Percentiles rank a stretch among this genome's conserved stretches.
These are phyloP conservation scores for Beauveria rudraprayagi DNA, from an alignment of 2,329 filamentous ascomycete genomes.

Conservation along the genomic window DNA sequence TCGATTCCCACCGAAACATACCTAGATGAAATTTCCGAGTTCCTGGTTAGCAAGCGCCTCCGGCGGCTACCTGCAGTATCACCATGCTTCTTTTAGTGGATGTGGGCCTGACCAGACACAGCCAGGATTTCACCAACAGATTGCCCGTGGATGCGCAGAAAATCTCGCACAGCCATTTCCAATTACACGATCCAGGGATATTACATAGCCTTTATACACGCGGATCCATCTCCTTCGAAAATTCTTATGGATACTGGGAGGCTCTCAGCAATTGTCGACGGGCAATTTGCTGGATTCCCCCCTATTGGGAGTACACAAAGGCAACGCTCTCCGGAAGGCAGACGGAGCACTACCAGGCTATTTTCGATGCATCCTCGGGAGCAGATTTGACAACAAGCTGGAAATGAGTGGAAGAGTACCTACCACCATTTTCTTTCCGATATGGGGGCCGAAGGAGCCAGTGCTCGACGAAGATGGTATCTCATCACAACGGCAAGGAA, in stretches of 20 bases:
- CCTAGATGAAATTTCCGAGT: slow-evolving; percentile 16
- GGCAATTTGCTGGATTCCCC: slow-evolving; percentile 40
- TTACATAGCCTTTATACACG: slow-evolving; percentile 25
- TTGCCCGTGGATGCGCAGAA: slow-evolving; percentile 20
- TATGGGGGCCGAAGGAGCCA: background rate
- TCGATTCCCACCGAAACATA: background rate
- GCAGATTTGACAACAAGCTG: background rate
- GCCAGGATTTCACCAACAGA: slow-evolving; percentile 22
- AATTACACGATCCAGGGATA: slow-evolving; percentile 14
- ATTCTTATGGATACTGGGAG: slow-evolving; percentile 20
- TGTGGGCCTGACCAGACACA: slow-evolving; percentile 24
- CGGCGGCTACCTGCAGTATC: slow-evolving; percentile 20
- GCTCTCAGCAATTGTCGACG: slow-evolving; percentile 37
- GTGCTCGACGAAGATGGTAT: background rate
- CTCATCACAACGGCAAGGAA: background rate
- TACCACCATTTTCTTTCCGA: background rate
- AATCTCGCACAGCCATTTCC: slow-evolving; percentile 18
- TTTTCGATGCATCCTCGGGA: background rate
- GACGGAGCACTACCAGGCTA: background rate
- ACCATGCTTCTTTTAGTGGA: slow-evolving; percentile 15
- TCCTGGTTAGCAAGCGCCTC: slow-evolving; percentile 25
- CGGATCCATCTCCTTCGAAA: slow-evolving; percentile 26
- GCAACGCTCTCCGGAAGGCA: slow-evolving; percentile 13
- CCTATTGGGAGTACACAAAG: slow-evolving; percentile 32
- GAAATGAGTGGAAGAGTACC: background rate